phyloP scores from a whole-genome alignment of 1,284 basidiomycete genomes.

The Austroboletus niveus region DNA sequence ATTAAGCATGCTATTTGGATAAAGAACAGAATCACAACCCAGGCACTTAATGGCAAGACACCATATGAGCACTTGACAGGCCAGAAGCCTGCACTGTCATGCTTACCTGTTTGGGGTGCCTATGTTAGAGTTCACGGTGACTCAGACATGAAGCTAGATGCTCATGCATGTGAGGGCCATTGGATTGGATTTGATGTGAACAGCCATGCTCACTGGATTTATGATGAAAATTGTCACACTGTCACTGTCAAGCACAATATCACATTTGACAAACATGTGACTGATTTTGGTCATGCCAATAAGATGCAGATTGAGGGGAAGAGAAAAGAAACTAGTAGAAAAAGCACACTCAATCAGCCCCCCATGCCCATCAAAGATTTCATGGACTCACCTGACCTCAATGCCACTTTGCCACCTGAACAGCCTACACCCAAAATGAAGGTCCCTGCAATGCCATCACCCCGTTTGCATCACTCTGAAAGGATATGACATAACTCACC shows the following conservation, averaged over 20 bases:
- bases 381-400: neutral
- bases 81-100: neutral
- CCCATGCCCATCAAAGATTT: neutral
- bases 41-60: no score
- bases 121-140: neutral
- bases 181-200: neutral
- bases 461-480: no score
- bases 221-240: no score
- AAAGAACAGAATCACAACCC: neutral
- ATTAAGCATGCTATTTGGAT: conserved; percentile 2
- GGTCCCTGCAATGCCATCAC: no score
- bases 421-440: neutral
- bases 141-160: neutral
- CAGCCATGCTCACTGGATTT: neutral
- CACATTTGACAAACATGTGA: no score
- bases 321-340: neutral
- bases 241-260: neutral
- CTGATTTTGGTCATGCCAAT: neutral
- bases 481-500: no score
- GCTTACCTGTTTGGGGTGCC: neutral
- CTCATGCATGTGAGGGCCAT: neutral
- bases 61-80: neutral
- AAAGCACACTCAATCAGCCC: neutral
- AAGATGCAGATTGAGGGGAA: neutral
- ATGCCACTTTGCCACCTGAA: neutral